Evolutionary conservation across 1,284 basidiomycete genomes (phyloP).

Genomic region (Wallemia mellicola): DNA sequence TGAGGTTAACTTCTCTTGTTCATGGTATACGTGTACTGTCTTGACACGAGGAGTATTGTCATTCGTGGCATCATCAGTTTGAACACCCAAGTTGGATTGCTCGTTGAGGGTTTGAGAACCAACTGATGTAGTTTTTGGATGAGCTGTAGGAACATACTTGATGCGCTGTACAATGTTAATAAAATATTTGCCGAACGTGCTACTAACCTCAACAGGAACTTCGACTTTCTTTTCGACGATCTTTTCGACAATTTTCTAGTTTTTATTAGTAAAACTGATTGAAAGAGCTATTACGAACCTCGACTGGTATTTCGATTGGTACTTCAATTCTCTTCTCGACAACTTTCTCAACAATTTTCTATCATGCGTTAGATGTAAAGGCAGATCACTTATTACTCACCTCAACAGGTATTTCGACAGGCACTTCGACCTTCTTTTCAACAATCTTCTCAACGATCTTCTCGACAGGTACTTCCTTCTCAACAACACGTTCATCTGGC

Average conservation of each 20-base stretch:
- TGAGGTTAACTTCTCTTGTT: not conserved
- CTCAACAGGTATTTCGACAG: not conserved
- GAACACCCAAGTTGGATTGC: not conserved
- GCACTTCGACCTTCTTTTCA: conserved; percentile 12
- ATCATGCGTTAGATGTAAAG: not conserved
- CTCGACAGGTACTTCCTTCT: conserved; percentile 7
- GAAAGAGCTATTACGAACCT: conserved; percentile 1
- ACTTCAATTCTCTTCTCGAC: conserved; percentile 3
- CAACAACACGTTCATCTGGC: conserved; percentile 12
- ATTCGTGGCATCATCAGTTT: not conserved
- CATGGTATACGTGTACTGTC: not conserved
- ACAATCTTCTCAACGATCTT: conserved; percentile 12
- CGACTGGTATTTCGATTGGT: conserved; percentile 3
- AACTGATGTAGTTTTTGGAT: not conserved
- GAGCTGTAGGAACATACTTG: not conserved
- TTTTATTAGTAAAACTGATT: conserved; percentile 1
- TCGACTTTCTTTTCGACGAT: conserved; percentile 9
- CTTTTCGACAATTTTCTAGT: conserved; percentile 3
- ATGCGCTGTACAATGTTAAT: conserved; percentile 10
- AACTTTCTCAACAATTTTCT: conserved; percentile 3
- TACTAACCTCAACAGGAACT: conserved; percentile 13
- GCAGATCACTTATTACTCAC: too few species aligned
- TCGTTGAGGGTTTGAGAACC: not conserved
- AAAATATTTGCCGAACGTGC: too few species aligned
- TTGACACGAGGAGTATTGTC: not conserved